These are phyloP conservation scores for Macadamia tetraphylla DNA, from an alignment of 164 flowering plant species.

Conservation along the genomic window DNA sequence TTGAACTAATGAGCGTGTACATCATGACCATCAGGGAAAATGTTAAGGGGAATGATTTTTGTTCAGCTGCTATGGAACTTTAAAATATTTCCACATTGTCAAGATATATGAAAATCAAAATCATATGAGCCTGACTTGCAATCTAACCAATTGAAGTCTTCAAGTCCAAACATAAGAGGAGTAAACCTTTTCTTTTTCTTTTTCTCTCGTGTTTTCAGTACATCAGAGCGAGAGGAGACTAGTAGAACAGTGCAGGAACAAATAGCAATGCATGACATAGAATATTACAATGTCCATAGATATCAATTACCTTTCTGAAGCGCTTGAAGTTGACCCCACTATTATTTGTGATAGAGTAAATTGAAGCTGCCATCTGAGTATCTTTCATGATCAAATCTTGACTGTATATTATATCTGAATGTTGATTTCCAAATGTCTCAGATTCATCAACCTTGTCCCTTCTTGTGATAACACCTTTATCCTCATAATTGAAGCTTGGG, in stretches of 20 bases:
- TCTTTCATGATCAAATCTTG: conserved; percentile 60
- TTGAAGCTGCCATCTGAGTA: conserved; percentile 11
- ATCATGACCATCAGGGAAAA: too few species aligned
- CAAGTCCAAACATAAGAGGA: too few species aligned
- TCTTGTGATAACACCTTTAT: conserved; percentile 13
- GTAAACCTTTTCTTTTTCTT: too few species aligned
- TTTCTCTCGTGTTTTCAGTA: too few species aligned
- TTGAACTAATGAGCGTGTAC: too few species aligned
- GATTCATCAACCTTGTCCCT: conserved; percentile 30
- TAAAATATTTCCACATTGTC: too few species aligned
- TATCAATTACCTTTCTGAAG: conserved; percentile 63
- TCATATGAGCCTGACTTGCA: neutral
- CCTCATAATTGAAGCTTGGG: conserved; percentile 8
- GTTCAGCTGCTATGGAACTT: too few species aligned
- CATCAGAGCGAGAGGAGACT: too few species aligned
- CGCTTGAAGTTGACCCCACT: conserved; percentile 60
- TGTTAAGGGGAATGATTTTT: too few species aligned
- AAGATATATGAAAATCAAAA: neutral
- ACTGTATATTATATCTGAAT: conserved; percentile 59
- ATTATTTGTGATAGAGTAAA: conserved; percentile 12
- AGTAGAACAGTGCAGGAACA: neutral
- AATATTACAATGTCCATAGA: neutral
- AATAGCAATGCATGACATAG: neutral
- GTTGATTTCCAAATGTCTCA: conserved; percentile 24
- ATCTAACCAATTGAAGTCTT: neutral